Evolutionary conservation across 2,329 filamentous ascomycete species (phyloP), one percentile per base, ranked within the genome.

Genomic region (Ceratocystiopsis sp.): DNA sequence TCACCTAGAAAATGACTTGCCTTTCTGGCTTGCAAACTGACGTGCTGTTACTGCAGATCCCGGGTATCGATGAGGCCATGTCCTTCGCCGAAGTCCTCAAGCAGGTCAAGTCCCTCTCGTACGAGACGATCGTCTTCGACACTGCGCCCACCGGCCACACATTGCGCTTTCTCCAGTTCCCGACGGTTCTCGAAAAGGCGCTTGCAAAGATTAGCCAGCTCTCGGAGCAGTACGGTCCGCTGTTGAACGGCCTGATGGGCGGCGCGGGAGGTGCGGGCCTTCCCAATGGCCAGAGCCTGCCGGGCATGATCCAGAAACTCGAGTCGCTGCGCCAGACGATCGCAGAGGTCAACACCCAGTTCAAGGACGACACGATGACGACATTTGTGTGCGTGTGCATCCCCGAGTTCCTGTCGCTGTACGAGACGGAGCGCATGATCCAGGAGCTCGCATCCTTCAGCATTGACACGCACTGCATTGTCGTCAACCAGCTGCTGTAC

Each of bases 391-490:
- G 91, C 60, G 91, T 98, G 48, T 94, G 91, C 62, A 98, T 98
- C 60, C 84, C 91, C 42, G 91, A 98, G 64, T 98, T 98, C 67
- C 63, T 98, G 54, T 87, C 80, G 35, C 71, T 98, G 42, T 98
- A 98, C 67, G 91, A 98, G 71, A 98, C 91, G 48, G 91, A 98
- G 69, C 83, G 91, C 55, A 96, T 98, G 91, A 96, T 98, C 55
- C 91, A 98, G 69, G 91, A 98, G 67, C 70, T 98, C 48, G 79
- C 85, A 40, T 82, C 75, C 59, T 98, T 94, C 65, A 70, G 80
- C 56, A 98, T 98, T 59, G 91, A 98, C 61, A 94, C 89, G 8
- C 91, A 96, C 66, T 78, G 81, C 57, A 96, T 98, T 59, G 91
- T 98, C 38, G 91, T 98, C 55, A 98, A 98, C 63, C 91, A 98